Evolutionary conservation across 2,329 filamentous ascomycete genomes (phyloP), one percentile per base, ranked within the genome.

Genomic region (Geosmithia putterillii): DNA sequence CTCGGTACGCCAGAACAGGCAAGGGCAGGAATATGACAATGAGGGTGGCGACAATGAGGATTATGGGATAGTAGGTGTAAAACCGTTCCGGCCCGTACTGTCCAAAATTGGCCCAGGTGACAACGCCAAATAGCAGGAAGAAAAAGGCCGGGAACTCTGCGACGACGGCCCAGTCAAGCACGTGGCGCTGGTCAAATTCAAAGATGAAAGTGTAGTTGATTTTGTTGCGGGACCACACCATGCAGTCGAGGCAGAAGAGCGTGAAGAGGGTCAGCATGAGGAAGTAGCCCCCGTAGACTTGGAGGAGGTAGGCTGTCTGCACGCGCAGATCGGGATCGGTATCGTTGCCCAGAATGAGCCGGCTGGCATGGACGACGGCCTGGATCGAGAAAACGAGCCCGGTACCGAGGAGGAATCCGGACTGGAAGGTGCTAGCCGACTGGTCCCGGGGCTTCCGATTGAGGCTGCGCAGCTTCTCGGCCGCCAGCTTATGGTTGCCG

Each of bases 131-230:
- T 4, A 88, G 58, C 41, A 94, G 75, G 4, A 87, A 66, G 57
- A 94, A 87, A 58, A 94, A 81, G 51, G 85, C 85, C 2, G 92
- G 89, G 48, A 96, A 81, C 70, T 92, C 85, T 7, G 83, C 71
- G 23, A 95, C 70, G 58, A 95, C 81, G 51, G 86, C 80, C 88
- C 90, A 98, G 60, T 96, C 86, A 22, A 96, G 67, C 49, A 82
- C 78, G 58, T 92, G 80, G 45, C 90, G 74, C 43, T 82, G 81
- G 66, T 96, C 89, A 56, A 95, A 92, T 63, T 98, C 92, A 57
- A 98, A 98, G 52, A 96, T 87, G 60, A 95, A 95, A 43, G 83
- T 77, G 59, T 96, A 96, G 58, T 98, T 98, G 63, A 98, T 86
- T 62, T 90, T 94, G 58, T 82, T 80, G 42, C 68, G 69, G 6